phyloP scores from a whole-genome alignment of 2,329 filamentous ascomycete species.

The Claviceps sp. region DNA sequence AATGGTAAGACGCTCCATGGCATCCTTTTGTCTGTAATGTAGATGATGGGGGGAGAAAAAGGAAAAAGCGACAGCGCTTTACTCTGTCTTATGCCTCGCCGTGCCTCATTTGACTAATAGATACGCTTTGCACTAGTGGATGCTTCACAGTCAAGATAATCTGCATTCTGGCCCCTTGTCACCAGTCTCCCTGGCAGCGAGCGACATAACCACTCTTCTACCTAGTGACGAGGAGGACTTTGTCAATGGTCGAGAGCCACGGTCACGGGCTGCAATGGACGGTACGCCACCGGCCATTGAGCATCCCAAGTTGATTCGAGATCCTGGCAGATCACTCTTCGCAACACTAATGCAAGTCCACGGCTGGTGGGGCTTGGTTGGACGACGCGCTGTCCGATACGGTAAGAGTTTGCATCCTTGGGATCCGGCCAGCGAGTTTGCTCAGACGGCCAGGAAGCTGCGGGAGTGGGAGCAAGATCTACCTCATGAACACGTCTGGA shows the following conservation, averaged over 20 bases:
- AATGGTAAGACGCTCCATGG: constrained; percentile 25
- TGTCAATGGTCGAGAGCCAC: constrained; percentile 30
- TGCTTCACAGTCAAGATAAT: constrained; percentile 45
- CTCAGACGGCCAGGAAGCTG: constrained; percentile 27
- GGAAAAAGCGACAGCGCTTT: too few relatives aligned
- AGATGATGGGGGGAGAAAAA: too few relatives aligned
- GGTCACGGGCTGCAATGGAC: constrained; percentile 37
- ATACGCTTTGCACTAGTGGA: constrained; percentile 29
- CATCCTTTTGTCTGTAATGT: neutral
- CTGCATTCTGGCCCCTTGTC: constrained; percentile 39
- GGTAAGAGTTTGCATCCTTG: constrained; percentile 30
- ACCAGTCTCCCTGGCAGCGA: constrained; percentile 35
- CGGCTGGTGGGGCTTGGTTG: constrained; percentile 39
- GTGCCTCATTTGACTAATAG: neutral
- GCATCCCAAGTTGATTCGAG: constrained; percentile 28
- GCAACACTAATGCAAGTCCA: constrained; percentile 42
- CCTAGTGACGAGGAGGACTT: constrained; percentile 41
- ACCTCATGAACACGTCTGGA: constrained; percentile 35
- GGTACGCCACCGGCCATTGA: constrained; percentile 36
- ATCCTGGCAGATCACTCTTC: constrained; percentile 36
- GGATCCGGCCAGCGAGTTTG: constrained; percentile 34
- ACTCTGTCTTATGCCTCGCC: neutral
- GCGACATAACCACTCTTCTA: constrained; percentile 40
- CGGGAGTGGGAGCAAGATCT: constrained; percentile 34
- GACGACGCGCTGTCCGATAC: constrained; percentile 32